These are phyloP conservation scores for Globisporangium acanthophoron DNA, from an alignment of 352 stramenopile species.

Conservation along the genomic window DNA sequence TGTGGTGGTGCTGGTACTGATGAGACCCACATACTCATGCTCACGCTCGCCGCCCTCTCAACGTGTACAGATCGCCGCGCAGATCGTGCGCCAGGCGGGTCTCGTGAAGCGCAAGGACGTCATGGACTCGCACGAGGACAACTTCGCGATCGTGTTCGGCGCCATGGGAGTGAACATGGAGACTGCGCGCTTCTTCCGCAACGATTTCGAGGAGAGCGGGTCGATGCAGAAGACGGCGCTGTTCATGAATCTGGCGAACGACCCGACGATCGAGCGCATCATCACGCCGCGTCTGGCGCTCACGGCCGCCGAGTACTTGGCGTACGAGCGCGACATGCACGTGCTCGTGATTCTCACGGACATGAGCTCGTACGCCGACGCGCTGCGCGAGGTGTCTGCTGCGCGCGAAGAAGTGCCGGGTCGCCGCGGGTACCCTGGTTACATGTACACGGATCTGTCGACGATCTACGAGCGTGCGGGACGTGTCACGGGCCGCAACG, in stretches of 20 bases:
- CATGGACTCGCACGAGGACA: slow-evolving; percentile 98
- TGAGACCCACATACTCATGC: no score
- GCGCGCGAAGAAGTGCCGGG: slow-evolving; percentile 95
- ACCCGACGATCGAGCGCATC: slow-evolving; percentile 99
- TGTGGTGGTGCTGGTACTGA: background rate
- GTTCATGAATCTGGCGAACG: slow-evolving; percentile 99
- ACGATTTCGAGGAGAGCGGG: slow-evolving; percentile 97
- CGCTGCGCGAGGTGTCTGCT: slow-evolving; percentile 95
- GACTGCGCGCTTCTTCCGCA: slow-evolving; percentile 95
- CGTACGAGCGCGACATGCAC: slow-evolving; percentile 99
- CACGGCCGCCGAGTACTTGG: slow-evolving; percentile 98
- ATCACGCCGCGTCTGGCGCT: slow-evolving; percentile 98
- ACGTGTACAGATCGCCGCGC: slow-evolving; percentile 89
- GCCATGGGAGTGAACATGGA: slow-evolving; percentile 99
- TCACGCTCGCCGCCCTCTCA: background rate
- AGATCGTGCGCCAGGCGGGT: slow-evolving; percentile 98
- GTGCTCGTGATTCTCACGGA: slow-evolving; percentile 99
- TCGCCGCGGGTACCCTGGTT: slow-evolving; percentile 98
- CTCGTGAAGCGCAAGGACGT: slow-evolving; percentile 98
- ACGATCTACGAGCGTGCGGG: slow-evolving; percentile 98
- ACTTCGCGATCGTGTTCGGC: slow-evolving; percentile 99
- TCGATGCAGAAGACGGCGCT: slow-evolving; percentile 98
- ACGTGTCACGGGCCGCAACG: slow-evolving; percentile 96
- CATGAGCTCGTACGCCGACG: slow-evolving; percentile 99
- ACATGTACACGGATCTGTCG: slow-evolving; percentile 99